A percentile compares a stretch with the other conserved stretches of the same genome.
Evolutionary conservation across 768 basidiomycete species (phyloP).

Genomic region (Grammothele lineata): DNA sequence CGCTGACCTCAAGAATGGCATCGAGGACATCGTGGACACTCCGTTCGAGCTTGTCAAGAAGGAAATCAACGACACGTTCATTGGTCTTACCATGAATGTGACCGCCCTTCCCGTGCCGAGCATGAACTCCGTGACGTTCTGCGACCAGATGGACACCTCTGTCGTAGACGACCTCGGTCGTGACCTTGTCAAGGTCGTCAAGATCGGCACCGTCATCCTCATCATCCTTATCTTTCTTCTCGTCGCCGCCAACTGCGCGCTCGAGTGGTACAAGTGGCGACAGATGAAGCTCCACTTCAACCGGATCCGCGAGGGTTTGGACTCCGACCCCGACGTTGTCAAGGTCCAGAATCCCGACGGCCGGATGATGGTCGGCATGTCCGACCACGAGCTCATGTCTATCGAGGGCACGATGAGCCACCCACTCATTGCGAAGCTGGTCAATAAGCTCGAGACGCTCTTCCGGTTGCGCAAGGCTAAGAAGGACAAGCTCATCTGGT

Average conservation of each 20-base stretch:
- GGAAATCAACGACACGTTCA: slow-evolving; percentile 86
- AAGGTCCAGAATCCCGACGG: slow-evolving; percentile 25
- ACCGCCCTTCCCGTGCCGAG: slow-evolving; percentile 74
- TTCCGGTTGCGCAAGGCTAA: slow-evolving; percentile 56
- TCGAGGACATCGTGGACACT: slow-evolving; percentile 68
- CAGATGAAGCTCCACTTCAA: slow-evolving; percentile 61
- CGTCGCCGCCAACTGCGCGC: slow-evolving; percentile 63
- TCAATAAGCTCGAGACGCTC: slow-evolving; percentile 45
- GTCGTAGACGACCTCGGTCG: slow-evolving; percentile 81
- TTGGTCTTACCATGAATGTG: slow-evolving; percentile 66
- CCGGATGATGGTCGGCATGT: slow-evolving; percentile 54
- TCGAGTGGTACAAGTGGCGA: slow-evolving; percentile 91
- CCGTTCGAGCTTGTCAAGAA: slow-evolving; percentile 87
- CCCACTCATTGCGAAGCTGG: slow-evolving; percentile 67
- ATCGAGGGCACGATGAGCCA: slow-evolving; percentile 66
- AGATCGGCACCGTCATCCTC: slow-evolving; percentile 75
- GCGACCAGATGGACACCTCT: slow-evolving; percentile 72
- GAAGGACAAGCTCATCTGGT: slow-evolving; percentile 78
- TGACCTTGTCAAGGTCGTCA: slow-evolving; percentile 75
- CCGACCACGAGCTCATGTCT: slow-evolving; percentile 75
- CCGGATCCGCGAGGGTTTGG: slow-evolving; percentile 74
- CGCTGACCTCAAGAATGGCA: slow-evolving; percentile 61
- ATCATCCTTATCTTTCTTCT: slow-evolving; percentile 69
- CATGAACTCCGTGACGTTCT: slow-evolving; percentile 68
- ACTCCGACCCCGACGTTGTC: slow-evolving; percentile 59